Evolutionary conservation across 2,329 filamentous ascomycete genomes (phyloP).

Genomic region (Penicillium brevicompactum): DNA sequence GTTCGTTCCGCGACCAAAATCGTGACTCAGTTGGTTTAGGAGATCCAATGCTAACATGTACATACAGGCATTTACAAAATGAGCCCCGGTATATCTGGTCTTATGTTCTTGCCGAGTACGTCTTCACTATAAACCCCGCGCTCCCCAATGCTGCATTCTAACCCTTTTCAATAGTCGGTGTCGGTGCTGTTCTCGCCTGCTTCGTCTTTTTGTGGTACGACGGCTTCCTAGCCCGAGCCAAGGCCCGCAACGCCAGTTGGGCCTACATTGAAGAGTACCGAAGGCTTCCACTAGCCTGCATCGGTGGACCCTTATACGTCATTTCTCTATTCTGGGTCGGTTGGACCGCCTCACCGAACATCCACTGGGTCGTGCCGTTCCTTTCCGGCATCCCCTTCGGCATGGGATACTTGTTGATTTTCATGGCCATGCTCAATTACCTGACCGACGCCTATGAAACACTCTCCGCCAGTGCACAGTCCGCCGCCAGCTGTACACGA

Average conservation of each 20-base stretch:
- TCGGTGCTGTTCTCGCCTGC: slow-evolving; percentile 63
- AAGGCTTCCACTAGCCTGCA: slow-evolving; percentile 70
- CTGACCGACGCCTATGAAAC: slow-evolving; percentile 68
- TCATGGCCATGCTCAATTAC: slow-evolving; percentile 68
- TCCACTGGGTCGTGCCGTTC: slow-evolving; percentile 53
- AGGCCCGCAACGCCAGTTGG: slow-evolving; percentile 35
- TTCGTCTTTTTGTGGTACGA: slow-evolving; percentile 70
- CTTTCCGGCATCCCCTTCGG: slow-evolving; percentile 65
- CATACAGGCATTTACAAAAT: slow-evolving; percentile 36
- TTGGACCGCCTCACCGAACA: slow-evolving; percentile 33
- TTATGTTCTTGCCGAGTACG: slow-evolving; percentile 40
- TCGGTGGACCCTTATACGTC: slow-evolving; percentile 65
- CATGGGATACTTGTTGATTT: slow-evolving; percentile 62
- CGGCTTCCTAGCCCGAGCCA: slow-evolving; percentile 57
- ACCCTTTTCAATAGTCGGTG: slow-evolving; percentile 48
- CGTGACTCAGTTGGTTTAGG: slow-evolving; percentile 8
- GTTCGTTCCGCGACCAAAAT: slow-evolving; percentile 2
- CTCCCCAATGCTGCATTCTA: not conserved
- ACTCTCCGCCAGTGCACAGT: slow-evolving; percentile 62
- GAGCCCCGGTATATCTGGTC: slow-evolving; percentile 36
- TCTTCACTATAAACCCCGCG: not conserved
- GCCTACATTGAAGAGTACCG: slow-evolving; percentile 52
- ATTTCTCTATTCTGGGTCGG: slow-evolving; percentile 56
- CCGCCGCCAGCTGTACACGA: slow-evolving; percentile 55
- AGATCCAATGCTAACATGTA: slow-evolving; percentile 56